Conservation (phyloP, 495 filamentous ascomycete species). For the Aspergillus sclerotioniger region DNA sequence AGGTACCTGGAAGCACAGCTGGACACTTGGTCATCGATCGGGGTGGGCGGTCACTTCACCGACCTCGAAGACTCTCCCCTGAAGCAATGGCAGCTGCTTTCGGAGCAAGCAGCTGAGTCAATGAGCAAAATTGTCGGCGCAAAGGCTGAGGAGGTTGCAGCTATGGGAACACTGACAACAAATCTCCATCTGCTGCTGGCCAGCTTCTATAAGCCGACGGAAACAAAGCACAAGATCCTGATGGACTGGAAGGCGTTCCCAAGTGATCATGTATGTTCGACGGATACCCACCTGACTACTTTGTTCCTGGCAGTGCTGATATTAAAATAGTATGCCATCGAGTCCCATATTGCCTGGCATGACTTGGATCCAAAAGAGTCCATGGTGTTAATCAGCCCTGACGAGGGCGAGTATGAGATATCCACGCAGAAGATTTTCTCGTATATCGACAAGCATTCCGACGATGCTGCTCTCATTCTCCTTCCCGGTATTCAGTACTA, state of each 20-base stretch:
- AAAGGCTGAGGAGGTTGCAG: constrained; percentile 70
- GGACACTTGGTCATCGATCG: constrained; percentile 84
- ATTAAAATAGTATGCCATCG: constrained; percentile 72
- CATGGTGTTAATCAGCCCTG: constrained; percentile 74
- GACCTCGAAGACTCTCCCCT: constrained; percentile 71
- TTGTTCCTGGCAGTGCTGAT: background rate
- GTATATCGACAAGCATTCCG: constrained; percentile 71
- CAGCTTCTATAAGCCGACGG: constrained; percentile 82
- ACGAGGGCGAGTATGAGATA: constrained; percentile 48
- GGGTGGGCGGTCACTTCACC: constrained; percentile 88
- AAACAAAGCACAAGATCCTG: constrained; percentile 78
- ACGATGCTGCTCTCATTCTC: constrained; percentile 73
- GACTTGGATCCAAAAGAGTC: constrained; percentile 62
- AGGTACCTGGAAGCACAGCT: constrained; percentile 76
- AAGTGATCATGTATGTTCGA: constrained; percentile 70
- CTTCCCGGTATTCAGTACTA: constrained; percentile 95
- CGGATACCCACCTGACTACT: background rate
- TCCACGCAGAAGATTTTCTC: constrained; percentile 72
- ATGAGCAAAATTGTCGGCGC: constrained; percentile 87
- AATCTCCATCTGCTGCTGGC: constrained; percentile 89
- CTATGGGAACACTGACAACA: constrained; percentile 90
- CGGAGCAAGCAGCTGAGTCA: constrained; percentile 65
- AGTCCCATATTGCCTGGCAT: constrained; percentile 84
- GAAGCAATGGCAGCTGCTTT: constrained; percentile 73
- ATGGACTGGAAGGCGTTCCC: constrained; percentile 95